These are phyloP conservation scores for Pythium monospermum DNA, from an alignment of 352 stramenopile genomes.

Conservation along the genomic window DNA sequence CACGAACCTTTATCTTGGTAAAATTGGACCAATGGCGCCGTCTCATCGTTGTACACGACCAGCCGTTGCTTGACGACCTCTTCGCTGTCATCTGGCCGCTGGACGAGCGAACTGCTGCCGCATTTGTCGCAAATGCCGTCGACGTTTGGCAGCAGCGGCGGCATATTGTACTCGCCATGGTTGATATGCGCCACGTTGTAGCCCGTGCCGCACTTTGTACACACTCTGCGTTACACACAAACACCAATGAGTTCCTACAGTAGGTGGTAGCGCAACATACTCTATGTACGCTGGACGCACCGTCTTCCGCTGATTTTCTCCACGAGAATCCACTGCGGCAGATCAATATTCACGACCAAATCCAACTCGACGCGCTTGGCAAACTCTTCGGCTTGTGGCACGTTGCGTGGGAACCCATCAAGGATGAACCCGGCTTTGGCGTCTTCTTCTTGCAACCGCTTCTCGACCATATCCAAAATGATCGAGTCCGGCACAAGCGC, in stretches of 20 bases:
- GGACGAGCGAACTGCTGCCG: slow-evolving; percentile 62
- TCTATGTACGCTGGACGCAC: slow-evolving; percentile 26
- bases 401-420: slow-evolving; percentile 87
- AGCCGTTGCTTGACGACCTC: slow-evolving; percentile 80
- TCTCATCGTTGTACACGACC: slow-evolving; percentile 88
- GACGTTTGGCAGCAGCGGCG: slow-evolving; percentile 83
- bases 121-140: slow-evolving; percentile 78
- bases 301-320: slow-evolving; percentile 88
- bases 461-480: slow-evolving; percentile 86
- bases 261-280: too few relatives aligned
- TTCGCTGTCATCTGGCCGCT: slow-evolving; percentile 75
- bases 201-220: slow-evolving; percentile 70
- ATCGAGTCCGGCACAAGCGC: slow-evolving; percentile 85
- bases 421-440: slow-evolving; percentile 82
- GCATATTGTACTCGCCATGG: slow-evolving; percentile 86
- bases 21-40: slow-evolving; percentile 80
- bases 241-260: background rate
- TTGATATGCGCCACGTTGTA: slow-evolving; percentile 90
- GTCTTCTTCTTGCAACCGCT: slow-evolving; percentile 62
- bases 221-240: slow-evolving; percentile 61
- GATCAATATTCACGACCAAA: slow-evolving; percentile 85
- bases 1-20: slow-evolving; percentile 62
- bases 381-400: slow-evolving; percentile 84
- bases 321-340: slow-evolving; percentile 83
- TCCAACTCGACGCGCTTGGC: slow-evolving; percentile 71